Evolutionary conservation across 2,329 filamentous ascomycete genomes (phyloP).

Genomic region (Penicillium sp.): DNA sequence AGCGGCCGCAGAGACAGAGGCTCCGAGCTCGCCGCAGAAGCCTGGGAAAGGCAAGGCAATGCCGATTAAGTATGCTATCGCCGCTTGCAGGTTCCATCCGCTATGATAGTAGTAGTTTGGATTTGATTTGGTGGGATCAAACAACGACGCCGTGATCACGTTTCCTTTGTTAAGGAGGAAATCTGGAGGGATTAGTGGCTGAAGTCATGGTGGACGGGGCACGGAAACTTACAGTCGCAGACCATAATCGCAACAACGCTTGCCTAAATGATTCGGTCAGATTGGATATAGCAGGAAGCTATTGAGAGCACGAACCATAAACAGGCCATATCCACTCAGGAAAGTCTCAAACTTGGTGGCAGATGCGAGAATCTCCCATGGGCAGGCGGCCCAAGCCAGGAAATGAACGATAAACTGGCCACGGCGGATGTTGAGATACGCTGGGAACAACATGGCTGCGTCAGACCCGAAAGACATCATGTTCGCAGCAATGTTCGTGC

Average conservation of each 20-base stretch:
- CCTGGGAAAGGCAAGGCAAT: conserved; percentile 5
- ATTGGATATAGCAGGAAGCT: not conserved
- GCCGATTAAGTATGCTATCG: conserved; percentile 4
- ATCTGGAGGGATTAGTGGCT: conserved; percentile 1
- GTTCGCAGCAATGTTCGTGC: conserved; percentile 6
- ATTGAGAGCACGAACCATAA: conserved; percentile 1
- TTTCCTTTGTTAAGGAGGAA: conserved; percentile 1
- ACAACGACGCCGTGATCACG: not conserved
- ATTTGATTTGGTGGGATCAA: conserved; percentile 1
- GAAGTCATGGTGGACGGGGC: not conserved
- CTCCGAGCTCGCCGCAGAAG: conserved; percentile 6
- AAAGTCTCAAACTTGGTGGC: conserved; percentile 5
- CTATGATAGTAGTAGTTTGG: conserved; percentile 6
- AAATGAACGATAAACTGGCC: conserved; percentile 2
- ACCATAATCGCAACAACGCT: conserved; percentile 7
- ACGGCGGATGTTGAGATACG: conserved; percentile 3
- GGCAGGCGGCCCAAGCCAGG: conserved; percentile 4
- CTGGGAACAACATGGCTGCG: conserved; percentile 3
- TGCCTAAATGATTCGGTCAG: not conserved
- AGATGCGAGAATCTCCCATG: conserved; percentile 4
- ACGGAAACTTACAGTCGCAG: conserved; percentile 3
- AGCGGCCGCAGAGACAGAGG: conserved; percentile 1
- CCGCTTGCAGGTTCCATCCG: conserved; percentile 3
- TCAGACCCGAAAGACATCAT: conserved; percentile 8
- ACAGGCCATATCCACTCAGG: conserved; percentile 4